Evolutionary conservation across 208 protist genomes (phyloP), one percentile per base, ranked within the genome.

Genomic region (Leishmania major): DNA sequence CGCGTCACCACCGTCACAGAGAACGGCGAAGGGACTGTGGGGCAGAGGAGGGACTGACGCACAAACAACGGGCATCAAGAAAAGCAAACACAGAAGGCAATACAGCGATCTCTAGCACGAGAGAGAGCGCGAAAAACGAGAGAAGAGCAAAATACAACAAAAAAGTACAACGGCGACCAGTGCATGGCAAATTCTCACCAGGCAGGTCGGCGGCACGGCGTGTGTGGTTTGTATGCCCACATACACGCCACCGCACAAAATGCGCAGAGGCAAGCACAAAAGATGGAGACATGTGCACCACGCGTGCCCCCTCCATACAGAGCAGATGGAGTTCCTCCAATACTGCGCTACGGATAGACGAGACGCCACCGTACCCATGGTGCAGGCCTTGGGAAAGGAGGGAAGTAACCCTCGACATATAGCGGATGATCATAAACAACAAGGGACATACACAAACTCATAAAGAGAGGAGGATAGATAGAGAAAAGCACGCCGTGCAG

Each of bases 1-100:
- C 70, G 28, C 70, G 19, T 75, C 67, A 51, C 67, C 67, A 55
- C 70, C 40, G 70, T 37, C 70, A 75, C 47, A 75, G 28, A 53
- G 45, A 57, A 17, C 45, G 45, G n/a, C 70, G 13, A 49, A 22
- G 45, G 47, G 45, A 37, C 70, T 75, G 67, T 45, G 47, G 45
- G 31, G 47, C 70, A 71, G 35, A 3, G 70, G 70, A 40, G 45
- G 22, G 40, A 22, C 70, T 57, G 15, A 7, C 3, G 45, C 70
- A 43, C 70, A 75, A 57, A 57, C 5, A 35, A 57, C 7, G 35
- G 28, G 28, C 28, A 31, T 28, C 35, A 49, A 67, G 74, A 78
- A 25, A 78, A n/a, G 45, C 25, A 3, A 66, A 43, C 28, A 22
- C 17, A 64, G 31, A 66, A 64, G 31, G 31, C 19, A 71, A 69